Percentiles rank a stretch among this genome's conserved stretches.
These are phyloP conservation scores for Dendrocalamus sinicus DNA, from an alignment of 176 grass and related monocot species.

Conservation along the genomic window DNA sequence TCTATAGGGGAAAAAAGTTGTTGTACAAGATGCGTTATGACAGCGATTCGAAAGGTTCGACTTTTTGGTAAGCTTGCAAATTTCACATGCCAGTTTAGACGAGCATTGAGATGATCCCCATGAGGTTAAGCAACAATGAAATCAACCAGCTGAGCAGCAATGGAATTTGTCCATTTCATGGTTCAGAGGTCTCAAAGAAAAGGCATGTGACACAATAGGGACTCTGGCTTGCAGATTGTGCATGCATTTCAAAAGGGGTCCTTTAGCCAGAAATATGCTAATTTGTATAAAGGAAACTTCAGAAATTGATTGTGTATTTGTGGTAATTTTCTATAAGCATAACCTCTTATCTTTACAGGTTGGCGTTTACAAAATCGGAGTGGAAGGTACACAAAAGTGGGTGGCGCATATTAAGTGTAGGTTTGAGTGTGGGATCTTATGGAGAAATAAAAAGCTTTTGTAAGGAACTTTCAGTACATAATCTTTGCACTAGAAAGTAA, in stretches of 20 bases:
- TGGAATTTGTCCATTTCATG: not conserved
- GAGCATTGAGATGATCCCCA: not conserved
- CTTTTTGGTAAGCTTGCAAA: not conserved
- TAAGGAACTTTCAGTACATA: not conserved
- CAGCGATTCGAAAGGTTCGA: not conserved
- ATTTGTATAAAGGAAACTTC: not conserved
- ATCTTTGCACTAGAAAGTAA: not conserved
- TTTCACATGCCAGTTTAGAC: not conserved
- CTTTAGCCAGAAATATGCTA: not conserved
- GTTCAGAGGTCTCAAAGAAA: not conserved
- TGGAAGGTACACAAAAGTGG: not conserved
- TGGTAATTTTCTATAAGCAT: not conserved
- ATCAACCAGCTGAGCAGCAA: not conserved
- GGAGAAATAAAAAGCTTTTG: not conserved
- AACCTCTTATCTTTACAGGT: not conserved
- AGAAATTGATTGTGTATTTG: not conserved
- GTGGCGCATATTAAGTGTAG: not conserved
- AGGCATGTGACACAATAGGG: not conserved
- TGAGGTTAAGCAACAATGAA: slow-evolving; percentile 6
- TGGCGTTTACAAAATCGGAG: not conserved
- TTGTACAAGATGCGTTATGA: not conserved
- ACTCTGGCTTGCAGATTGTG: not conserved
- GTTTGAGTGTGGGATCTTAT: not conserved
- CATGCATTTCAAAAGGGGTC: not conserved
- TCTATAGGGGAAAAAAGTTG: not conserved